phyloP scores from a whole-genome alignment of 495 filamentous ascomycete genomes.

The Rostrohypoxylon terebratum region DNA sequence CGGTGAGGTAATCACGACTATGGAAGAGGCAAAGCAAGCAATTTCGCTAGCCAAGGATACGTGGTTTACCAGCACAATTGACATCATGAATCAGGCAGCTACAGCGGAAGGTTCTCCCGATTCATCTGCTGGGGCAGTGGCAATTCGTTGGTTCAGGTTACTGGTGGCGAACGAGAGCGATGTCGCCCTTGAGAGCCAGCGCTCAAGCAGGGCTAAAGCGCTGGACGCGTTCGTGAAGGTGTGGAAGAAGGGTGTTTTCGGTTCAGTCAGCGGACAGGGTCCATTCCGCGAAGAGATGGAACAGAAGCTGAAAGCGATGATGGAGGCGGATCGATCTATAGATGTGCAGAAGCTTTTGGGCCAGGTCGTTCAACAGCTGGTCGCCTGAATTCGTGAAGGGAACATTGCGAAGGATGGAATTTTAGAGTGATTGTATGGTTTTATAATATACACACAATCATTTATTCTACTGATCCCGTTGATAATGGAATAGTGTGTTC shows the following conservation, averaged over 20 bases:
- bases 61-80: constrained; percentile 37
- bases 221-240: constrained; percentile 49
- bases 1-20: constrained; percentile 44
- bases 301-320: constrained; percentile 45
- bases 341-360: constrained; percentile 56
- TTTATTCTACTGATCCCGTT: background rate
- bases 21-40: constrained; percentile 36
- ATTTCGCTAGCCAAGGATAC: constrained; percentile 43
- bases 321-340: constrained; percentile 54
- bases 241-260: constrained; percentile 49
- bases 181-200: constrained; percentile 54
- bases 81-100: constrained; percentile 37
- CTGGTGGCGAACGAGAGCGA: constrained; percentile 53
- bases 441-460: constrained; percentile 1
- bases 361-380: constrained; percentile 36
- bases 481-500: background rate
- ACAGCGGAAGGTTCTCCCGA: constrained; percentile 3
- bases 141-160: constrained; percentile 54
- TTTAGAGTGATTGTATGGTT: background rate
- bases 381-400: background rate
- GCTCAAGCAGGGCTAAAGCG: constrained; percentile 54
- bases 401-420: background rate
- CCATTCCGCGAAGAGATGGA: constrained; percentile 29
- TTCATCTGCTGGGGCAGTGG: constrained; percentile 29
- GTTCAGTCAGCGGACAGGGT: constrained; percentile 28